These are phyloP conservation scores for Verticillium albo-atrum DNA, from an alignment of 2,329 filamentous ascomycete species.

Conservation along the genomic window DNA sequence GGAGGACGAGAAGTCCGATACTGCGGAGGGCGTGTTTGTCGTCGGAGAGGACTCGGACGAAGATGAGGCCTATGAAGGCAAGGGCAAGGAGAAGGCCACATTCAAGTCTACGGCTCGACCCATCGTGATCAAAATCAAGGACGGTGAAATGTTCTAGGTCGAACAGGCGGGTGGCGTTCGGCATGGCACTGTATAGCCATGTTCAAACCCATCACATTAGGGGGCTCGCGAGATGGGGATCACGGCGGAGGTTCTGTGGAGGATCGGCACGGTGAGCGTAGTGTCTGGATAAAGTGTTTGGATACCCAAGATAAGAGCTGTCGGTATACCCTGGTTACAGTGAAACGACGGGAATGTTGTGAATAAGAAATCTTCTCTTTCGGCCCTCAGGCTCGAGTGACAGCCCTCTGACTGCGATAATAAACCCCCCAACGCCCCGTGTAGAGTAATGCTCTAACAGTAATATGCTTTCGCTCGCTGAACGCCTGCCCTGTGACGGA, in stretches of 20 bases:
- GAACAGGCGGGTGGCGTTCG: neutral
- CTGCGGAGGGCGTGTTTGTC: neutral
- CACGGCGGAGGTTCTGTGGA: too few relatives aligned
- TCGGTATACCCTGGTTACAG: neutral
- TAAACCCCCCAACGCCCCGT: neutral
- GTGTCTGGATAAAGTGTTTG: neutral
- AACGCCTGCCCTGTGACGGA: neutral
- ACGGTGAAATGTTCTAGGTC: neutral
- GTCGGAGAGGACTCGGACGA: neutral
- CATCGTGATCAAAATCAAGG: neutral
- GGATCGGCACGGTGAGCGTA: too few relatives aligned
- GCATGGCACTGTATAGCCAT: neutral
- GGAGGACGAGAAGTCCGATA: neutral
- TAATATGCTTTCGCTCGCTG: neutral
- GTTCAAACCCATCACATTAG: too few relatives aligned
- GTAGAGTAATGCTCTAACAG: neutral
- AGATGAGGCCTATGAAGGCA: neutral
- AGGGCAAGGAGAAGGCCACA: neutral
- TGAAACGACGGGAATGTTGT: neutral
- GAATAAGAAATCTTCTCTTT: neutral
- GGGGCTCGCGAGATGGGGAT: too few relatives aligned
- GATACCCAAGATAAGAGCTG: neutral
- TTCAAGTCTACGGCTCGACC: neutral
- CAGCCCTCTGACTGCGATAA: neutral
- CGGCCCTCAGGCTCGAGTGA: neutral